Percentiles rank a stretch among this genome's conserved stretches.
phyloP scores from a whole-genome alignment of 2,329 filamentous ascomycete genomes.

The Biscogniauxia mediterranea region DNA sequence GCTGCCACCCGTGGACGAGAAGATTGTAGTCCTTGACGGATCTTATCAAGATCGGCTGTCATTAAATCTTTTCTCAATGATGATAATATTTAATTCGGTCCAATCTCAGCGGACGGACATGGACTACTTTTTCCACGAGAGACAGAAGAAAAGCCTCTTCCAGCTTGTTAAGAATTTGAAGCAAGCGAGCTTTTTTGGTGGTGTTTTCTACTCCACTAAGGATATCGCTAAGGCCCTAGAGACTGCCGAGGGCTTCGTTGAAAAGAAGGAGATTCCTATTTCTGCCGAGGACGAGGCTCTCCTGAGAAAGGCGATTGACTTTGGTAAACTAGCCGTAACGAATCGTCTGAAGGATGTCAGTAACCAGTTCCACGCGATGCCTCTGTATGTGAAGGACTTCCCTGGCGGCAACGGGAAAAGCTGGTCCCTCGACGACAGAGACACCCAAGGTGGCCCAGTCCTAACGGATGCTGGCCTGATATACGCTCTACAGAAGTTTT shows the following conservation, averaged over 20 bases:
- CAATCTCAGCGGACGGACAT: conserved; percentile 80
- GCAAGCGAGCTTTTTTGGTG: conserved; percentile 81
- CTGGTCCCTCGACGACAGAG: conserved; percentile 64
- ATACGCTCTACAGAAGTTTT: conserved; percentile 49
- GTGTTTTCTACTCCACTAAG: conserved; percentile 66
- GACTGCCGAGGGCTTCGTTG: conserved; percentile 66
- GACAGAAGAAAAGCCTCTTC: conserved; percentile 65
- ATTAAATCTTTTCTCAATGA: conserved; percentile 80
- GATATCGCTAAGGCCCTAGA: conserved; percentile 65
- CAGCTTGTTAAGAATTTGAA: conserved; percentile 75
- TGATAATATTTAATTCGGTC: conserved; percentile 81
- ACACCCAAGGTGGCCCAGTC: conserved; percentile 45
- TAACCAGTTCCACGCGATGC: conserved; percentile 73
- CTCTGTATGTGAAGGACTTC: conserved; percentile 68
- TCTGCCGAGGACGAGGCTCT: conserved; percentile 57
- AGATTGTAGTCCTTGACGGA: conserved; percentile 71
- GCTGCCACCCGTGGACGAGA: conserved; percentile 72
- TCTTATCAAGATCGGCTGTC: conserved; percentile 82
- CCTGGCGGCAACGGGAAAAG: conserved; percentile 56
- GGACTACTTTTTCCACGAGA: conserved; percentile 86
- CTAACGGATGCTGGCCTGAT: conserved; percentile 52
- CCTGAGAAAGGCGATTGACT: conserved; percentile 62
- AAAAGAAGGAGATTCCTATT: conserved; percentile 58
- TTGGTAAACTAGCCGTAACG: conserved; percentile 57
- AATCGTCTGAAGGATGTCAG: conserved; percentile 66